Evolutionary conservation across 345 rosid species (phyloP).

Genomic region (Sonneratia caseolaris): DNA sequence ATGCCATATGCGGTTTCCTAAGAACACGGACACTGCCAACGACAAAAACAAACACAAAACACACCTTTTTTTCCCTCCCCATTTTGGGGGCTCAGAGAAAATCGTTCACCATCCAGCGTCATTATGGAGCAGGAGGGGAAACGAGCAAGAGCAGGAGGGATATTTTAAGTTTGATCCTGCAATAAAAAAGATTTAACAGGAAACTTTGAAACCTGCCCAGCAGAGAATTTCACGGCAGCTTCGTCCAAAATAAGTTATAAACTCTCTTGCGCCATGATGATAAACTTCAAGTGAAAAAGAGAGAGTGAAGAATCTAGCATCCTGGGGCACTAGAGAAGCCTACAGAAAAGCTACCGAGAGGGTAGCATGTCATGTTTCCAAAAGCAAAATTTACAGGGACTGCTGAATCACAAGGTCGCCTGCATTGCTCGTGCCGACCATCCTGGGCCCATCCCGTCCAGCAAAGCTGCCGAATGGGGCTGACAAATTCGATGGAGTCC

Average conservation of each 20-base stretch:
- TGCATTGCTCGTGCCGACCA: neutral
- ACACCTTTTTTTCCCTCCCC: too few species aligned
- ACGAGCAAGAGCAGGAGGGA: neutral
- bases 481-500: constrained; percentile 4
- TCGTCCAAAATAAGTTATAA: neutral
- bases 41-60: too few species aligned
- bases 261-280: neutral
- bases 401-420: neutral
- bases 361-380: neutral
- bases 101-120: too few species aligned
- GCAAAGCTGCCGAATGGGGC: neutral
- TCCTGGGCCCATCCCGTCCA: neutral
- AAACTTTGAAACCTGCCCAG: neutral
- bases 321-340: neutral
- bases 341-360: neutral
- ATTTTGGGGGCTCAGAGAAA: too few species aligned
- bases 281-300: neutral
- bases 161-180: neutral
- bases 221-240: neutral
- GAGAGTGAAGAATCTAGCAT: neutral
- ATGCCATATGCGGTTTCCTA: too few species aligned
- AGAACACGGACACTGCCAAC: too few species aligned
- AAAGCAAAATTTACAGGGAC: neutral
- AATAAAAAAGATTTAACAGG: neutral
- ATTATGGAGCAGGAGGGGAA: neutral